Conservation (phyloP, 179 eudicot genomes). For the Silene coronaria region DNA sequence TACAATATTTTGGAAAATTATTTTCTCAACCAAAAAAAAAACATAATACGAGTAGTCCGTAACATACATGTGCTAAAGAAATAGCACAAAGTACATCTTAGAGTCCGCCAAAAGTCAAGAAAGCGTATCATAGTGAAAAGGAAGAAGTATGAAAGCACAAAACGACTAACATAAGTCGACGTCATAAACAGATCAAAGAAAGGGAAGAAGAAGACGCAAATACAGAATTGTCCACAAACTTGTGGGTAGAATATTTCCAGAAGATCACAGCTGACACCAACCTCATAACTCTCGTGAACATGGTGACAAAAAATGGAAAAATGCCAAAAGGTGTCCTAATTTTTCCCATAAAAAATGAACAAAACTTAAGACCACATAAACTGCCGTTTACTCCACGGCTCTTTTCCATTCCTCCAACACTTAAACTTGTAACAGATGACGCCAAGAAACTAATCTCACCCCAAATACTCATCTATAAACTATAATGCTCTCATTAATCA, state of each 20-base stretch:
- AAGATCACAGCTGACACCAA: constrained; percentile 2
- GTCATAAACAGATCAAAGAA: background rate
- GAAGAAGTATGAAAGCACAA: background rate
- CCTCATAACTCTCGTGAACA: background rate
- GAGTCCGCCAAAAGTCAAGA: no score
- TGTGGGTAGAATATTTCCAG: background rate
- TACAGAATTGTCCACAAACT: constrained; percentile 8
- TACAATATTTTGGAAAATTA: no score
- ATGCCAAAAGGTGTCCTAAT: background rate
- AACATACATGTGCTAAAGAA: no score
- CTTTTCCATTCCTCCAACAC: background rate
- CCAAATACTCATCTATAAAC: background rate
- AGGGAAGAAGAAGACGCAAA: background rate
- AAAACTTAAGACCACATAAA: constrained; percentile 9
- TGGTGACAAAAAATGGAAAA: background rate
- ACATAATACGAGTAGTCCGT: no score
- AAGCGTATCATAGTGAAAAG: no score
- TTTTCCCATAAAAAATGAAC: constrained; percentile 5
- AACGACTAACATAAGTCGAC: background rate
- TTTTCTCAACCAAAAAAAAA: no score
- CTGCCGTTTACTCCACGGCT: constrained; percentile 19
- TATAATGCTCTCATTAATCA: background rate
- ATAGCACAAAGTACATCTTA: no score
- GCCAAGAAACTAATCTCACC: constrained; percentile 1
- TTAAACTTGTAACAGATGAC: background rate